Evolutionary conservation across 2,329 filamentous ascomycete species (phyloP).

Genomic region (Intubia oerlemansii): DNA sequence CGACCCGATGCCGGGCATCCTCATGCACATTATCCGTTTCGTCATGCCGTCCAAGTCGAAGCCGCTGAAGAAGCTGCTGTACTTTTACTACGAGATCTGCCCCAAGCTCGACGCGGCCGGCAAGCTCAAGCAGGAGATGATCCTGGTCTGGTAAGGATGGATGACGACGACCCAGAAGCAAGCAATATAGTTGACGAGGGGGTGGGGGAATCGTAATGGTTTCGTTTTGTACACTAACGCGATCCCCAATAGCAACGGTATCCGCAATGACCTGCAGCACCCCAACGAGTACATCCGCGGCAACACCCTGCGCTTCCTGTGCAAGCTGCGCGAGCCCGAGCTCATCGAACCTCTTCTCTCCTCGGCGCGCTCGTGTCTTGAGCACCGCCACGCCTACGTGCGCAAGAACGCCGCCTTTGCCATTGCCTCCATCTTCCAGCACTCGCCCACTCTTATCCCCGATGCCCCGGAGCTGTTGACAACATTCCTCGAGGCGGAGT

Average conservation of each 20-base stretch:
- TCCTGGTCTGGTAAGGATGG: conserved; percentile 68
- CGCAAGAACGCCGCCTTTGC: conserved; percentile 97
- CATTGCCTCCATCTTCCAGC: conserved; percentile 75
- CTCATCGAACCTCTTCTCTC: conserved; percentile 90
- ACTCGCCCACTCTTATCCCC: conserved; percentile 80
- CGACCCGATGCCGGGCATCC: conserved; percentile 78
- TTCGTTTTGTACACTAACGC: no score
- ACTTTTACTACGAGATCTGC: conserved; percentile 99
- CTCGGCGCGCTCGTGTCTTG: conserved; percentile 75
- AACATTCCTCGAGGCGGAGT: conserved; percentile 76
- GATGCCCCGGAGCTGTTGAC: conserved; percentile 86
- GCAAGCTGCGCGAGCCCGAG: conserved; percentile 87
- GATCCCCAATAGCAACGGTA: conserved; percentile 71
- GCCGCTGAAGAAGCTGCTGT: conserved; percentile 88
- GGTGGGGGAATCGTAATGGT: no score
- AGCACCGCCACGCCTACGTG: conserved; percentile 92
- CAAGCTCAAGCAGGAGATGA: conserved; percentile 99
- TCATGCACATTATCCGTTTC: conserved; percentile 99
- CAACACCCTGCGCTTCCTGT: conserved; percentile 93
- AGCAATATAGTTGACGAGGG: no score
- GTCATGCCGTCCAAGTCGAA: conserved; percentile 99
- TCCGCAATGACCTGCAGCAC: conserved; percentile 91
- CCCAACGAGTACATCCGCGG: conserved; percentile 96
- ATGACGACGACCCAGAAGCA: no score
- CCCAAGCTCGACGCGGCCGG: conserved; percentile 81